Evolutionary conservation across 371 early-diverging fungal genomes (phyloP).

Genomic region (Encephalitozoon hellem): DNA sequence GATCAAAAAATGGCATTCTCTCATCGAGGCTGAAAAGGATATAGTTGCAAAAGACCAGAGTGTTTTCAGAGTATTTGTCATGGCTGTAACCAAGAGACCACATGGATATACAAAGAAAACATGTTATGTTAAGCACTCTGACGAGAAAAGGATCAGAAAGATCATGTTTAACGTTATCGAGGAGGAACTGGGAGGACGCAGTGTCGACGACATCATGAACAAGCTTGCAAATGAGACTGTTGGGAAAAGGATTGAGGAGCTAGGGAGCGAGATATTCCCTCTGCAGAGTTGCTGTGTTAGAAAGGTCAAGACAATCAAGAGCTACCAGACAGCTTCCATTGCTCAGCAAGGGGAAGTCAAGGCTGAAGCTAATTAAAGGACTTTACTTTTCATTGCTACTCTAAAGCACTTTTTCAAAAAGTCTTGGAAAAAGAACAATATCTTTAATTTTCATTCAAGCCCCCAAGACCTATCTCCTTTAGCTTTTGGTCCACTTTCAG

Average conservation of each 20-base stretch:
- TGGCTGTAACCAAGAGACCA: constrained; percentile 91
- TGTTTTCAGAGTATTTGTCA: constrained; percentile 87
- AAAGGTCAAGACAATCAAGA: constrained; percentile 97
- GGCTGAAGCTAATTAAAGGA: neutral
- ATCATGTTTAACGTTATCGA: constrained; percentile 97
- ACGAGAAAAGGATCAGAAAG: constrained; percentile 95
- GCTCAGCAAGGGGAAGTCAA: neutral
- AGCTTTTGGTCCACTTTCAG: constrained; percentile 69
- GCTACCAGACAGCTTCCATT: neutral
- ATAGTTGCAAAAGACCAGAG: constrained; percentile 99
- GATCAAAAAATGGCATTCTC: constrained; percentile 98
- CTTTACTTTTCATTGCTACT: neutral
- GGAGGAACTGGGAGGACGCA: constrained; percentile 74
- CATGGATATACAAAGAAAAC: constrained; percentile 89
- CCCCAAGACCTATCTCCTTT: constrained; percentile 29
- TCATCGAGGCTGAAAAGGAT: constrained; percentile 92
- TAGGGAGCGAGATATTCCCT: constrained; percentile 88
- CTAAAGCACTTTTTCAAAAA: neutral
- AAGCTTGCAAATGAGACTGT: constrained; percentile 73
- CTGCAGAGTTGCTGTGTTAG: constrained; percentile 90
- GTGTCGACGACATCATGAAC: constrained; percentile 85
- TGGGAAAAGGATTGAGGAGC: constrained; percentile 92
- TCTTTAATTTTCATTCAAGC: neutral
- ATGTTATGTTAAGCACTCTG: constrained; percentile 87
- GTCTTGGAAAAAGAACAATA: neutral